These are phyloP conservation scores for Termitomyces heimii DNA, from an alignment of 768 basidiomycete genomes.

Conservation along the genomic window DNA sequence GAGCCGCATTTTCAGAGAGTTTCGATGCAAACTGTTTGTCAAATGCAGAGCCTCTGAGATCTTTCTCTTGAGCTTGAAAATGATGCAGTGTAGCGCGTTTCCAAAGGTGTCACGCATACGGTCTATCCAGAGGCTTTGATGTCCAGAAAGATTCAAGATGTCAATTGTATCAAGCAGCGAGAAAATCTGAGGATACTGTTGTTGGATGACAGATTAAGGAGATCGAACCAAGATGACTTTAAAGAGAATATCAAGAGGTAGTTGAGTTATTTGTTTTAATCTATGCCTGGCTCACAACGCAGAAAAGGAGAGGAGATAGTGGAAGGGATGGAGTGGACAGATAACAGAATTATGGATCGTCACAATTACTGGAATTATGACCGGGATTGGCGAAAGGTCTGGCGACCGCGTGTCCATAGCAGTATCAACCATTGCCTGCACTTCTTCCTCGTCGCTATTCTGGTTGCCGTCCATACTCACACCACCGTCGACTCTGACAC, in stretches of 20 bases:
- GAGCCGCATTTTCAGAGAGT: background rate
- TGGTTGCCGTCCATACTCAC: slow-evolving; percentile 16
- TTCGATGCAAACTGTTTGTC: slow-evolving; percentile 6
- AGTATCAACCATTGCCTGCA: slow-evolving; percentile 25
- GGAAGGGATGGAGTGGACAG: no score
- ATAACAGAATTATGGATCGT: no score
- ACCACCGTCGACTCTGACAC: slow-evolving; percentile 20
- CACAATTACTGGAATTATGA: no score
- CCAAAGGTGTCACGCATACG: background rate
- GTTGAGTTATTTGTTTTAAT: slow-evolving; percentile 16
- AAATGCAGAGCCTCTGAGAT: background rate
- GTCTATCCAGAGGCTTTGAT: slow-evolving; percentile 5
- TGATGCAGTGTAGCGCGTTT: background rate
- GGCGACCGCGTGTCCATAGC: slow-evolving; percentile 18
- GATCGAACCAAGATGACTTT: background rate
- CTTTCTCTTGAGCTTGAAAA: background rate
- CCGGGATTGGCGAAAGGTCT: slow-evolving; percentile 4
- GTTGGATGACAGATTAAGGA: background rate
- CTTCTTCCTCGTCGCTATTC: slow-evolving; percentile 20
- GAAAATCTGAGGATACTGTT: slow-evolving; percentile 13
- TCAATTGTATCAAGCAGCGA: slow-evolving; percentile 13
- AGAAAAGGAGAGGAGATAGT: no score
- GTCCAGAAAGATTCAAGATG: slow-evolving; percentile 16
- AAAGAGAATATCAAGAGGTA: slow-evolving; percentile 22
- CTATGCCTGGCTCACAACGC: no score